phyloP scores from a whole-genome alignment of 306 rosid species.

The Cucurbita argyrosperma region DNA sequence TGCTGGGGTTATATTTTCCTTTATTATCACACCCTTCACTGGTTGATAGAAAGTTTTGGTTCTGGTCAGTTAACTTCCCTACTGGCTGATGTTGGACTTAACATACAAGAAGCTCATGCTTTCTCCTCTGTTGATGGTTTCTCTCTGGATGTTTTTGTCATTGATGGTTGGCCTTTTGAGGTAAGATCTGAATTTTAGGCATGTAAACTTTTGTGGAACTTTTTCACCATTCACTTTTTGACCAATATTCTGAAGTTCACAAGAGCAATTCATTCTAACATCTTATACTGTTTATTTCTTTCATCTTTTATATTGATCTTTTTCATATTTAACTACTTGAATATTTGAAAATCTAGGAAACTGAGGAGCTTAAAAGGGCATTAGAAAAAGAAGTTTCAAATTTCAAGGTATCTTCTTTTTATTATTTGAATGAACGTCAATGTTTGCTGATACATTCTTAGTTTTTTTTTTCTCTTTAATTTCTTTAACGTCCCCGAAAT shows the following conservation, averaged over 20 bases:
- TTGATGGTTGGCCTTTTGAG: conserved; percentile 88
- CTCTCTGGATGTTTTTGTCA: conserved; percentile 95
- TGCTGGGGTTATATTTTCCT: neutral
- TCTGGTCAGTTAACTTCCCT: conserved; percentile 67
- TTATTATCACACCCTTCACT: conserved; percentile 6
- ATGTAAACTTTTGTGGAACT: conserved; percentile 6
- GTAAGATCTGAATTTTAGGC: conserved; percentile 25
- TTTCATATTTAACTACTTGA: conserved; percentile 1
- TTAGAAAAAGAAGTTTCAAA: conserved; percentile 61
- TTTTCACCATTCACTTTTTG: neutral
- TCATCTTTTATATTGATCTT: neutral
- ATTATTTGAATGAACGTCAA: neutral
- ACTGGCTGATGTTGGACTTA: conserved; percentile 83
- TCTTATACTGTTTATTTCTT: neutral
- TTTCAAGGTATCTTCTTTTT: conserved; percentile 36
- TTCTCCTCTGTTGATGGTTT: conserved; percentile 92
- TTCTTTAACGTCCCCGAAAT: conserved; percentile 8
- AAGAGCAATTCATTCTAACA: neutral
- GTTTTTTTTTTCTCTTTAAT: neutral
- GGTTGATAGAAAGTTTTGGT: conserved; percentile 10
- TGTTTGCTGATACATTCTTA: neutral
- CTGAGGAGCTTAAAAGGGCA: conserved; percentile 69
- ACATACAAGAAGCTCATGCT: conserved; percentile 99
- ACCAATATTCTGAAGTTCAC: neutral
- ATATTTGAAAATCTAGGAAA: conserved; percentile 48